Conservation (phyloP, 2,329 filamentous ascomycete genomes). For the Colletotrichum incanum region DNA sequence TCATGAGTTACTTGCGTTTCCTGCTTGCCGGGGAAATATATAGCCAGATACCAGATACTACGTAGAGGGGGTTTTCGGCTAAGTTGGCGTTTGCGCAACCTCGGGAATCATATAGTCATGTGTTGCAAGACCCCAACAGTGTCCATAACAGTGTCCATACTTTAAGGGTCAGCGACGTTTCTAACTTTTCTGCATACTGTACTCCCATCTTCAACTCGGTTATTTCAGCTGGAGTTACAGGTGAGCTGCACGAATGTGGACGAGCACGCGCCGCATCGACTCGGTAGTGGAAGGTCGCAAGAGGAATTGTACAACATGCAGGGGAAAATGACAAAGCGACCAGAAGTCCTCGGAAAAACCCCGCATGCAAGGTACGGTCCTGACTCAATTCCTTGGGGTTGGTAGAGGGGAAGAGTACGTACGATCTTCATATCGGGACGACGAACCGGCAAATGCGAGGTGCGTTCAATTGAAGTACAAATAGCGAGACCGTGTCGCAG, state of each 20-base stretch:
- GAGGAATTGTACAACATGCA: background rate
- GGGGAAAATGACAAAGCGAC: background rate
- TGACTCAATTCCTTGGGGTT: background rate
- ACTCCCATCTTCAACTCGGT: background rate
- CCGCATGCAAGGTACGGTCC: too few species aligned
- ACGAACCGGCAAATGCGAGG: background rate
- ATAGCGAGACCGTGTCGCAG: background rate
- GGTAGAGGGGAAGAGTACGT: background rate
- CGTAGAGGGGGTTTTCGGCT: background rate
- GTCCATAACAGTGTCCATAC: background rate
- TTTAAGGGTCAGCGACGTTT: background rate
- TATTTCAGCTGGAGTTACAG: background rate
- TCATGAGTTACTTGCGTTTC: background rate
- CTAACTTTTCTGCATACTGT: background rate
- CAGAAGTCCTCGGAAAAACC: background rate
- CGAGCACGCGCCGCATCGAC: background rate
- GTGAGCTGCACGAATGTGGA: background rate
- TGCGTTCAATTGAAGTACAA: background rate
- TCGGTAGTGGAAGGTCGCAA: background rate
- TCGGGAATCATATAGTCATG: background rate
- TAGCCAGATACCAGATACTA: background rate
- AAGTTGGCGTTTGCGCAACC: background rate
- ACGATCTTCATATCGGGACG: slow-evolving; percentile 1
- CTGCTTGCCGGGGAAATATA: background rate
- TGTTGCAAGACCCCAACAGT: too few species aligned